A percentile compares a stretch with the other conserved stretches of the same genome.
Conservation (phyloP, 1,284 basidiomycete genomes). For the Rhodotorula sp. region DNA sequence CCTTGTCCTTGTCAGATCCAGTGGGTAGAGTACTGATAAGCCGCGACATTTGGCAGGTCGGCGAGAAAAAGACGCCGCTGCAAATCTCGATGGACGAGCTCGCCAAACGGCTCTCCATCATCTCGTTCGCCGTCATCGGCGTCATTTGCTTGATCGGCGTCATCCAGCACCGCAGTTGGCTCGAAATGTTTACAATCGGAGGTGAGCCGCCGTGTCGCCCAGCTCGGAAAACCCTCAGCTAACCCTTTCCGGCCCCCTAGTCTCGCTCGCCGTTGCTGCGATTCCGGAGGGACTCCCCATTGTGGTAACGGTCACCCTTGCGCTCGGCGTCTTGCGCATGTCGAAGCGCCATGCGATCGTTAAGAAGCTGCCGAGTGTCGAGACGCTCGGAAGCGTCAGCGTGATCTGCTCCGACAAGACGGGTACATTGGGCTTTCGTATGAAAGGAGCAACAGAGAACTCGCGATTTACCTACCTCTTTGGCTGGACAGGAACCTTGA, state of each 20-base stretch:
- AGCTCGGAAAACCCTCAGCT: no score
- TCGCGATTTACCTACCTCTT: no score
- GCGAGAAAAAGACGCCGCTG: conserved; percentile 88
- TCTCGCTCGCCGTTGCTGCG: conserved; percentile 92
- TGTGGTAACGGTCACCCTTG: conserved; percentile 94
- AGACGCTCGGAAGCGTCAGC: conserved; percentile 87
- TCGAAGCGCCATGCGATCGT: conserved; percentile 92
- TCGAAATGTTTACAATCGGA: conserved; percentile 99
- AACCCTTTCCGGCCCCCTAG: conserved; percentile 52
- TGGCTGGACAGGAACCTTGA: conserved; percentile 71
- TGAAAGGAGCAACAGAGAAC: neutral
- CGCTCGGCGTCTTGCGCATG: conserved; percentile 91
- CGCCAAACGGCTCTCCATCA: conserved; percentile 81
- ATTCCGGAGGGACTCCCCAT: conserved; percentile 97
- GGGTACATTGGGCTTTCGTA: conserved; percentile 53
- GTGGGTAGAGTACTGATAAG: no score
- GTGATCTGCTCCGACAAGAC: conserved; percentile 99
- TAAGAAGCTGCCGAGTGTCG: conserved; percentile 92
- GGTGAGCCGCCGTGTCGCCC: conserved; percentile 55
- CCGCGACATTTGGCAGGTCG: conserved; percentile 58
- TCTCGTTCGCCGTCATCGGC: conserved; percentile 90
- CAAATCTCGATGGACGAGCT: conserved; percentile 96
- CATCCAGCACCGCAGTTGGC: conserved; percentile 79
- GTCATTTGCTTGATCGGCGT: conserved; percentile 89
- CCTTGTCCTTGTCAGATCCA: neutral